Evolutionary conservation across 2,329 filamentous ascomycete genomes (phyloP).

Genomic region (Hypoxylon sp.): DNA sequence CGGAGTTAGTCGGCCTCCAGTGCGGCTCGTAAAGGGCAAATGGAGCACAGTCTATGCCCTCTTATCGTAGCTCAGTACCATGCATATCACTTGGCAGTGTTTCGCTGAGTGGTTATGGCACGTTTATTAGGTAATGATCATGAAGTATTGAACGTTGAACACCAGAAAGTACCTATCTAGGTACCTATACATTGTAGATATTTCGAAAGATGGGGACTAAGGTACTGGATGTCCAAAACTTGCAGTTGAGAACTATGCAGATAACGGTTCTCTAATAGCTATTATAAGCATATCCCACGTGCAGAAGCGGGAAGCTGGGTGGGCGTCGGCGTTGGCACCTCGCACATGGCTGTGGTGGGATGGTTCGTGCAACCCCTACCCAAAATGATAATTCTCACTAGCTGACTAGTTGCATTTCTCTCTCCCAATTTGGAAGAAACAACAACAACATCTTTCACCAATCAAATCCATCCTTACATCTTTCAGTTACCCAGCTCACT

Average conservation of each 20-base stretch:
- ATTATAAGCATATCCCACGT: neutral
- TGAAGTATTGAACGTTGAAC: neutral
- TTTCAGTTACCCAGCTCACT: neutral
- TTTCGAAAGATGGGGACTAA: neutral
- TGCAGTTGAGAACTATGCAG: neutral
- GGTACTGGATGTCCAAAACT: neutral
- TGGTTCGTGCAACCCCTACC: too few relatives aligned
- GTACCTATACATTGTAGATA: too few relatives aligned
- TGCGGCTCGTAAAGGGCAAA: conserved; percentile 8
- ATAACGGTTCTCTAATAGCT: neutral
- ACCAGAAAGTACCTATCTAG: neutral
- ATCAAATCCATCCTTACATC: too few relatives aligned
- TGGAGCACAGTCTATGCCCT: conserved; percentile 6
- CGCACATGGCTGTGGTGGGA: too few relatives aligned
- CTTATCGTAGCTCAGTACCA: neutral
- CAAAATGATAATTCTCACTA: too few relatives aligned
- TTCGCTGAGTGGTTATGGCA: neutral
- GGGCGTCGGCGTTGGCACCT: too few relatives aligned
- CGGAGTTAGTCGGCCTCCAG: conserved; percentile 16
- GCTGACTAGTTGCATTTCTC: too few relatives aligned
- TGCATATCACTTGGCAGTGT: neutral
- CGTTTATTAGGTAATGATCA: neutral
- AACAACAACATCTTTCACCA: too few relatives aligned
- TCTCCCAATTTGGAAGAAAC: too few relatives aligned
- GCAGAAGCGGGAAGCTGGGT: too few relatives aligned